Percentiles rank a stretch among this genome's conserved stretches.
These are phyloP conservation scores for Blastomyces emzantsi DNA, from an alignment of 2,329 filamentous ascomycete species.

Conservation along the genomic window DNA sequence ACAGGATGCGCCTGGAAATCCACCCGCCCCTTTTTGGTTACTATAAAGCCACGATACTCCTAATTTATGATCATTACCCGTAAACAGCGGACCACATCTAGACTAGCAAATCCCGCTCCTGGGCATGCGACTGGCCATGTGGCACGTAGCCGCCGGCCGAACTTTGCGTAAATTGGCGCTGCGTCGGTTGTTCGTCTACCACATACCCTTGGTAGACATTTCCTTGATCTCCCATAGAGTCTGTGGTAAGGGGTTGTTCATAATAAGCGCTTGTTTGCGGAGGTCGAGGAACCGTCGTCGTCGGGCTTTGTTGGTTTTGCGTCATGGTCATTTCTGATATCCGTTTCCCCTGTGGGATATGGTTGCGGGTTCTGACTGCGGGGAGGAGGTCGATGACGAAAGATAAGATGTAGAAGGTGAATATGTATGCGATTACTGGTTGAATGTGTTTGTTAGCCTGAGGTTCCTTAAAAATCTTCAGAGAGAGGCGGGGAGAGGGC, in stretches of 20 bases:
- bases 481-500: not conserved
- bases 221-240: conserved; percentile 28
- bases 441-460: not conserved
- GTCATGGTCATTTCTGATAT: conserved; percentile 20
- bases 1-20: not conserved
- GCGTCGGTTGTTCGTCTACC: not conserved
- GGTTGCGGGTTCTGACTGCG: conserved; percentile 54
- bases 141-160: not conserved
- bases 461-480: not conserved
- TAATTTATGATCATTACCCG: no score
- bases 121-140: not conserved
- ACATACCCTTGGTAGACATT: conserved; percentile 19
- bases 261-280: conserved; percentile 17
- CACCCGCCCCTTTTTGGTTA: not conserved
- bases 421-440: conserved; percentile 63
- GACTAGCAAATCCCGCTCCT: not conserved
- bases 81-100: not conserved
- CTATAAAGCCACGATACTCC: not conserved
- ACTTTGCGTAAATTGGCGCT: not conserved
- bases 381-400: conserved; percentile 85
- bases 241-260: conserved; percentile 32
- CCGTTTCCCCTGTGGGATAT: conserved; percentile 35
- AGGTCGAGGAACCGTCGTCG: not conserved
- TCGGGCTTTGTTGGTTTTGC: conserved; percentile 6
- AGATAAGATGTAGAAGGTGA: conserved; percentile 77